These are phyloP conservation scores for Acephala macrosclerotiorum DNA, from an alignment of 2,329 filamentous ascomycete genomes.

Conservation along the genomic window DNA sequence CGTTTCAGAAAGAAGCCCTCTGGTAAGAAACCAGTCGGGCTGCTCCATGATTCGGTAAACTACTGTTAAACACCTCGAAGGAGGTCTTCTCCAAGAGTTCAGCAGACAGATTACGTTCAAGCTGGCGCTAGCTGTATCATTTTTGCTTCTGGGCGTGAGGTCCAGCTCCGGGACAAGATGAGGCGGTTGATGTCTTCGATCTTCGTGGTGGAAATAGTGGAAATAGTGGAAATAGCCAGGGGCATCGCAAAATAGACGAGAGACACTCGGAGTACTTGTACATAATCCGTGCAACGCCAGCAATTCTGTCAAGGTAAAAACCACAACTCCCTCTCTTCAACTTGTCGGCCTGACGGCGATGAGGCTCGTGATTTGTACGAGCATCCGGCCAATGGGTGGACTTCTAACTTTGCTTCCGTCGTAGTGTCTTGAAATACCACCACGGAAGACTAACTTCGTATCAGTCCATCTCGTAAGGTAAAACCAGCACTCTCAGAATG, in stretches of 20 bases:
- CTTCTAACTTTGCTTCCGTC: neutral
- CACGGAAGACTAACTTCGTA: neutral
- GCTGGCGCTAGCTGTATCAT: neutral
- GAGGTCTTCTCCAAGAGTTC: neutral
- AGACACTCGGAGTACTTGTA: neutral
- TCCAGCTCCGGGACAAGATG: neutral
- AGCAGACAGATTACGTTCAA: neutral
- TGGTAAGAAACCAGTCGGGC: constrained; percentile 12
- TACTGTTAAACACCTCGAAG: constrained; percentile 6
- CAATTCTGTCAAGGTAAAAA: neutral
- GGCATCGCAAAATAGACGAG: neutral
- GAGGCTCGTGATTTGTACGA: neutral
- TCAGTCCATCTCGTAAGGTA: neutral
- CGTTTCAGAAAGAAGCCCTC: constrained; percentile 29
- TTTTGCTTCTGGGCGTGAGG: constrained; percentile 5
- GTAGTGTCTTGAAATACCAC: neutral
- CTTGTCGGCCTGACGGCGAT: neutral
- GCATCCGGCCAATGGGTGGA: neutral
- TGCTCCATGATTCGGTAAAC: constrained; percentile 17
- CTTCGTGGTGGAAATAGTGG: neutral
- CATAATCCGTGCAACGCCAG: neutral
- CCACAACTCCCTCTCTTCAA: neutral
- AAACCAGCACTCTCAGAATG: constrained; percentile 2
- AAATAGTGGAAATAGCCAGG: neutral
- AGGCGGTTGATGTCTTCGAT: neutral